Evolutionary conservation across 179 eudicot species (phyloP).

Genomic region (Silene coronaria): DNA sequence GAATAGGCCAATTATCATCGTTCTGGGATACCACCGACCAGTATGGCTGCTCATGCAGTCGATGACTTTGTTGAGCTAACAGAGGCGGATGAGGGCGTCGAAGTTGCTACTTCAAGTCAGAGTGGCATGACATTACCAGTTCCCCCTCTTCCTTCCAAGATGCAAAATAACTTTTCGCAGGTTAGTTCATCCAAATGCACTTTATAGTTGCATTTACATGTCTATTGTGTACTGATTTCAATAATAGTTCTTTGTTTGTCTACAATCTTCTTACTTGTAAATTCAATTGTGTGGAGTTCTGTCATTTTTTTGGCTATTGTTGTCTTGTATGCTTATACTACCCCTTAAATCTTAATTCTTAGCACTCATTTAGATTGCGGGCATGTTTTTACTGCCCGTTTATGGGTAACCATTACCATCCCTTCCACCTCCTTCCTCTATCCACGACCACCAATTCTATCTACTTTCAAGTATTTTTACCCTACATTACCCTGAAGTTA

Average conservation of each 20-base stretch:
- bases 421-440: not conserved
- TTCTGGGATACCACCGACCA: conserved; percentile 47
- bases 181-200: conserved; percentile 29
- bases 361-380: not conserved
- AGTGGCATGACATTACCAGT: conserved; percentile 27
- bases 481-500: not conserved
- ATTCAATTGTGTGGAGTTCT: not conserved
- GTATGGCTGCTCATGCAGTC: conserved; percentile 75
- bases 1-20: conserved; percentile 26
- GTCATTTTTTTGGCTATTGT: not conserved
- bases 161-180: conserved; percentile 47
- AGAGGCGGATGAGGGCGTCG: conserved; percentile 40
- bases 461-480: not conserved
- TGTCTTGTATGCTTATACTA: not conserved
- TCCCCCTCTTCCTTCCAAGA: conserved; percentile 55
- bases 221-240: not conserved
- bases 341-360: not conserved
- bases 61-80: conserved; percentile 53
- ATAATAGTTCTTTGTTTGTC: not conserved
- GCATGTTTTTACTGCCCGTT: not conserved
- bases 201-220: not conserved
- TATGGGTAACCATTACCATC: no score
- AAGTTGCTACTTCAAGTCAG: conserved; percentile 16
- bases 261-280: not conserved
- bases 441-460: not conserved